Conservation (phyloP, 2,329 filamentous ascomycete species). For the Trichoderma sp. region DNA sequence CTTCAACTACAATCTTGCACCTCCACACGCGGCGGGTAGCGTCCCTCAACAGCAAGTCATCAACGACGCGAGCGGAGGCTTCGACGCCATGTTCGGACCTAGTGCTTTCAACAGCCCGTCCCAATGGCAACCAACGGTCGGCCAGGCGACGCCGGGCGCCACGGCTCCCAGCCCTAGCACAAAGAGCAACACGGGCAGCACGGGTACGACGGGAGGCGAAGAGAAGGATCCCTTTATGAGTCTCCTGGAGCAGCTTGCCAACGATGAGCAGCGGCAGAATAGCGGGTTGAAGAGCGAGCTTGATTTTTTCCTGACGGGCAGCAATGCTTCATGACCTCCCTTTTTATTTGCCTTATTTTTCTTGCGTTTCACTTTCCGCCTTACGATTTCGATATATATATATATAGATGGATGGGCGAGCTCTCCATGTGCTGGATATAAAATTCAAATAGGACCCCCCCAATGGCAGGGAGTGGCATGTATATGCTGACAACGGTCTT, state of each 20-base stretch:
- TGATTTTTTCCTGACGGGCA: constrained; percentile 65
- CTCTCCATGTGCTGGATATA: not conserved
- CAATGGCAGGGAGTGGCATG: not conserved
- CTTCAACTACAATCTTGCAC: constrained; percentile 39
- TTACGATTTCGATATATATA: not conserved
- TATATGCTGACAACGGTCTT: not conserved
- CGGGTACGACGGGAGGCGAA: constrained; percentile 44
- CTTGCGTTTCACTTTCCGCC: not conserved
- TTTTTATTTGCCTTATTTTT: not conserved
- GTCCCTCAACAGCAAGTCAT: constrained; percentile 24
- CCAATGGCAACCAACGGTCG: constrained; percentile 45
- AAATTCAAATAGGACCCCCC: not conserved
- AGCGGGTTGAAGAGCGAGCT: constrained; percentile 68
- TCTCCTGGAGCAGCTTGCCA: constrained; percentile 75
- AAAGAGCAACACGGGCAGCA: constrained; percentile 49
- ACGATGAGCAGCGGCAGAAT: constrained; percentile 64
- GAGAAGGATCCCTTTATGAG: constrained; percentile 81
- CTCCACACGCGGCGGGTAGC: constrained; percentile 18
- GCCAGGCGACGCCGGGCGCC: constrained; percentile 21
- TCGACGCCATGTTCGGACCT: constrained; percentile 60
- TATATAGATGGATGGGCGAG: not conserved
- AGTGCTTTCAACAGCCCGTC: constrained; percentile 52
- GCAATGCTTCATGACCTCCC: not conserved
- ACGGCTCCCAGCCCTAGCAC: constrained; percentile 41
- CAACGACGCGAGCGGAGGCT: constrained; percentile 38